Evolutionary conservation across 768 basidiomycete species (phyloP), one percentile per base, ranked within the genome.

Genomic region (Boletus rex-veris): DNA sequence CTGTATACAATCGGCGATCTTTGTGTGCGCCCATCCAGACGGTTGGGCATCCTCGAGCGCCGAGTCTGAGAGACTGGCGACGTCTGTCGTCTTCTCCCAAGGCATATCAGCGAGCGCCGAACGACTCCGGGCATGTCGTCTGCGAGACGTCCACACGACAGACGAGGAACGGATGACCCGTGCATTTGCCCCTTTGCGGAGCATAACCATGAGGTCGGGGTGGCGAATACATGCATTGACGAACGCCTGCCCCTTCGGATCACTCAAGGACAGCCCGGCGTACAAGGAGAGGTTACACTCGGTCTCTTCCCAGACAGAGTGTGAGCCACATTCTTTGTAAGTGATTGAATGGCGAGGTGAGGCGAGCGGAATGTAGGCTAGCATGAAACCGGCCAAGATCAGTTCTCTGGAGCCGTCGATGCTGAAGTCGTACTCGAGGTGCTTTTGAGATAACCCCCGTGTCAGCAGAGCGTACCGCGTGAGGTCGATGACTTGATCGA

Each of bases 301-400:
- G 9, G 63, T 69, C 42, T 73, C 71, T 52, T 66, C 60, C 66
- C 69, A 73, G 52, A 49, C 14, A 33, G 44, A 45, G 30, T 21
- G 26, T n/a, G 42, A 45, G 14, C 52, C 56, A 38, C 39, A 44
- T 8, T 63, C 60, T 30, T 44, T 59, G 46, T 53, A 64, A 36
- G 45, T 41, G 1, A 67, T 50, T 7, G 64, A 61, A 48, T 63
- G 64, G 35, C 70, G 70, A 6, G 63, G 62, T 0, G 55, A 52
- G 8, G 59, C 54, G 21, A 53, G 44, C 43, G 63, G 63, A 49
- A 73, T 62, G 44, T 54, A 50, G 42, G 59, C 59, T 2, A 64
- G 54, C 35, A 73, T 60, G 40, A 73, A 72, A 45, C 69, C 71
- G 33, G 66, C 67, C 50, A 73, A 45, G 5, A 64, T 48, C n/a